These are phyloP conservation scores for Xylaria castorea DNA, from an alignment of 495 filamentous ascomycete species.

Conservation along the genomic window DNA sequence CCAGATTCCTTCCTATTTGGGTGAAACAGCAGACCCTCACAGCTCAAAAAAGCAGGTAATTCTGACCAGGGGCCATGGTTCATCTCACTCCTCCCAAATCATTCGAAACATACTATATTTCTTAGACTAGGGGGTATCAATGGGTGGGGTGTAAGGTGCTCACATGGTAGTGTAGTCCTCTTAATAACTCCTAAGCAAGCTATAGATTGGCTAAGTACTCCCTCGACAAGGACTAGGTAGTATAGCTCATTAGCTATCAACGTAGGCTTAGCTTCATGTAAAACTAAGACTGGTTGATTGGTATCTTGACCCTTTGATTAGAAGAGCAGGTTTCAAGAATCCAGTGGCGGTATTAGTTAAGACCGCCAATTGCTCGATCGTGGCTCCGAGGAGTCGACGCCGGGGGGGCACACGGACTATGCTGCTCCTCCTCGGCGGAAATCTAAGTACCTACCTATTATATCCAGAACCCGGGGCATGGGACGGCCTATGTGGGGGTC, in stretches of 20 bases:
- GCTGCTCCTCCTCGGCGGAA: background rate
- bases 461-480: constrained; percentile 6
- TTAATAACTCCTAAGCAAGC: background rate
- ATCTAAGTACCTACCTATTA: constrained; percentile 10
- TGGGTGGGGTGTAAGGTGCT: constrained; percentile 6
- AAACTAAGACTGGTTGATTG: background rate
- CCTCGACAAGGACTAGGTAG: constrained; percentile 7
- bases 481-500: background rate
- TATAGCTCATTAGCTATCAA: background rate
- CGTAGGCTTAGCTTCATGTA: background rate
- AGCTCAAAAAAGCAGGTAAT: constrained; percentile 19
- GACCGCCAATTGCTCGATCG: background rate
- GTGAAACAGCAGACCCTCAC: constrained; percentile 3
- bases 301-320: background rate
- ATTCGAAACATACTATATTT: constrained; percentile 23
- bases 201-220: background rate
- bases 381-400: background rate
- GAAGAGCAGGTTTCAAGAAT: background rate
- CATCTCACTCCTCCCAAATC: constrained; percentile 1
- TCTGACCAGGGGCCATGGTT: constrained; percentile 5
- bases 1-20: constrained; percentile 22
- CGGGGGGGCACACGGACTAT: background rate
- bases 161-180: background rate
- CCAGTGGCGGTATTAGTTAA: background rate
- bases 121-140: constrained; percentile 3